These are phyloP conservation scores for Fraxinus quadrangulata DNA, from an alignment of 257 asterid species.

Conservation along the genomic window DNA sequence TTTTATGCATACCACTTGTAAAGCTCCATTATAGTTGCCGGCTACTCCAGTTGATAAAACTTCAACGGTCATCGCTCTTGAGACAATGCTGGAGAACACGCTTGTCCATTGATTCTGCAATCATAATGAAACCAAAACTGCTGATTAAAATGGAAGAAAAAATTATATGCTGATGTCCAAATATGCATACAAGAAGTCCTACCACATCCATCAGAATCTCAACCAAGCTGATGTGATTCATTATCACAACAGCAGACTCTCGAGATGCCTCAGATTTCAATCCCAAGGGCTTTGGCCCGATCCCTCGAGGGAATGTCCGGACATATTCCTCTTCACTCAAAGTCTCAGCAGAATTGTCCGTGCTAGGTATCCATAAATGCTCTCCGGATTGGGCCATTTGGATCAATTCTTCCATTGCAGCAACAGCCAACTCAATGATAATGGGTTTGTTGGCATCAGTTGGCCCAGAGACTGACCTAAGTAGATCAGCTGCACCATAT, in stretches of 20 bases:
- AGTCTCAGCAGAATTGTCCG: slow-evolving; percentile 38
- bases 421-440: slow-evolving; percentile 71
- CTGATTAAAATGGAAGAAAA: not conserved
- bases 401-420: slow-evolving; percentile 75
- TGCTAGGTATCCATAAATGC: slow-evolving; percentile 59
- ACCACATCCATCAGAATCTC: slow-evolving; percentile 97
- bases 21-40: slow-evolving; percentile 81
- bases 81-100: slow-evolving; percentile 81
- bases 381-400: slow-evolving; percentile 67
- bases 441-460: slow-evolving; percentile 71
- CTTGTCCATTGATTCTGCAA: slow-evolving; percentile 85
- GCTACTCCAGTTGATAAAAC: slow-evolving; percentile 91
- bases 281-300: slow-evolving; percentile 85
- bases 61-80: slow-evolving; percentile 77
- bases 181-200: slow-evolving; percentile 1
- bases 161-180: not conserved
- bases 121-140: not conserved
- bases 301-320: slow-evolving; percentile 80
- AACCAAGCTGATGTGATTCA: slow-evolving; percentile 80
- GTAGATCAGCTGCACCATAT: slow-evolving; percentile 54
- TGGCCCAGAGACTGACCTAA: slow-evolving; percentile 60
- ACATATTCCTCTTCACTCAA: slow-evolving; percentile 74
- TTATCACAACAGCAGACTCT: slow-evolving; percentile 85
- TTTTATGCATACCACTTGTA: slow-evolving; percentile 61
- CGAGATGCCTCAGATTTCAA: slow-evolving; percentile 87